Percentiles rank a stretch among this genome's conserved stretches.
Evolutionary conservation across 116 monocot species (phyloP).

Genomic region (Dioscorea cayenensis): DNA sequence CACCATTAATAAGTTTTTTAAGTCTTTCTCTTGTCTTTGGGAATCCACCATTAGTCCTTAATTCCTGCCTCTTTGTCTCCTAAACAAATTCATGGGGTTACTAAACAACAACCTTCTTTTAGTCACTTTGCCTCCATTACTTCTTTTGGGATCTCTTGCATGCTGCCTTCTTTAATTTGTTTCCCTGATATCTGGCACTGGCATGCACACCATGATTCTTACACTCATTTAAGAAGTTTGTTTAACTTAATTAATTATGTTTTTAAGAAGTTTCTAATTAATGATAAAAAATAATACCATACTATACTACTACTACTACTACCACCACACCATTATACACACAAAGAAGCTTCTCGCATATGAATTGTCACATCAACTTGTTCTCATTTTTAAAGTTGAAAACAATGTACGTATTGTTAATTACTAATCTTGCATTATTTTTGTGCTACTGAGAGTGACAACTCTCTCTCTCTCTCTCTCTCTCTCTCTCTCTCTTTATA

Average conservation of each 20-base stretch:
- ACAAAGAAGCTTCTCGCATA: background rate
- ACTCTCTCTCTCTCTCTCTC: too few species aligned
- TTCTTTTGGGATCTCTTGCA: constrained; percentile 30
- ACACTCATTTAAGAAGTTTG: too few species aligned
- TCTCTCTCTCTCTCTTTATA: too few species aligned
- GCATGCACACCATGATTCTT: too few species aligned
- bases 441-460: too few species aligned
- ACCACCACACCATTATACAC: background rate
- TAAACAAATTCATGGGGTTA: constrained; percentile 75
- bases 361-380: background rate
- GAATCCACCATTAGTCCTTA: constrained; percentile 35
- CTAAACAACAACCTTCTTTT: constrained; percentile 31
- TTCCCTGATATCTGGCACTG: too few species aligned
- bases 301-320: too few species aligned
- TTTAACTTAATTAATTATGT: too few species aligned
- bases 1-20: background rate
- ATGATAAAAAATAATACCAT: too few species aligned
- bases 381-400: background rate
- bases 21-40: constrained; percentile 13
- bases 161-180: background rate
- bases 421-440: background rate
- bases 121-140: constrained; percentile 34
- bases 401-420: background rate
- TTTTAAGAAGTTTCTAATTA: too few species aligned
- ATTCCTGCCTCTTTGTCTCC: constrained; percentile 74